Evolutionary conservation across 768 basidiomycete genomes (phyloP).

Genomic region (Trametes elegans): DNA sequence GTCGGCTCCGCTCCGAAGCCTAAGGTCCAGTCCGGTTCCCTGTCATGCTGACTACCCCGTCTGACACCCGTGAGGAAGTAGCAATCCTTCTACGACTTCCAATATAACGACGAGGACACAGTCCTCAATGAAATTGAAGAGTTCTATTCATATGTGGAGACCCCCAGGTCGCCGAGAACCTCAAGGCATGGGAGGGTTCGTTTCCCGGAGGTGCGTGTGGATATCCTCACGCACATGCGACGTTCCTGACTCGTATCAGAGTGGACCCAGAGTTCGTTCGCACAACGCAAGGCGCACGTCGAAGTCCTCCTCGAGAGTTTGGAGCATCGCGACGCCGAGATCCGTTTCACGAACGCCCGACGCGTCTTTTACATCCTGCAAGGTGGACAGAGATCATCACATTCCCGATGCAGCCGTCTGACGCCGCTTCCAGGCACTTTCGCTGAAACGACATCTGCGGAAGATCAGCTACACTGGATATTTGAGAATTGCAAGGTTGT

Average conservation of each 20-base stretch:
- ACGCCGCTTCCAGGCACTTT: conserved; percentile 64
- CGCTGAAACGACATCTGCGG: conserved; percentile 85
- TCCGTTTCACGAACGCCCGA: conserved; percentile 84
- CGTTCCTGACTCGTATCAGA: conserved; percentile 40
- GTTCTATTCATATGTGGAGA: conserved; percentile 97
- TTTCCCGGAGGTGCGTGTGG: conserved; percentile 69
- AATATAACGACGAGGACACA: conserved; percentile 95
- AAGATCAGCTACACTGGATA: conserved; percentile 95
- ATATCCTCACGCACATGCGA: conserved; percentile 11
- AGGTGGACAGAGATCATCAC: conserved; percentile 47
- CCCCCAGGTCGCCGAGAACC: conserved; percentile 85
- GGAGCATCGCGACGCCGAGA: conserved; percentile 81
- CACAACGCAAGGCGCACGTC: conserved; percentile 68
- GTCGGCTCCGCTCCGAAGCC: conserved; percentile 69
- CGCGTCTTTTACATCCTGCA: conserved; percentile 89
- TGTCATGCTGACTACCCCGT: conserved; percentile 4
- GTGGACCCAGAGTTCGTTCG: conserved; percentile 70
- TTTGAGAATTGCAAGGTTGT: conserved; percentile 91
- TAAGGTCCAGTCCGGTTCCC: conserved; percentile 48
- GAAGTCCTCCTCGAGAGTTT: conserved; percentile 82
- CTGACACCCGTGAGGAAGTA: conserved; percentile 36
- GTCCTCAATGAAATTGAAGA: conserved; percentile 96
- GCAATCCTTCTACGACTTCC: conserved; percentile 89
- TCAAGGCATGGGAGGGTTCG: conserved; percentile 84
- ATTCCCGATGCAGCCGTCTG: conserved; percentile 1